Evolutionary conservation across 345 rosid genomes (phyloP).

Genomic region (Nephelium lappaceum): DNA sequence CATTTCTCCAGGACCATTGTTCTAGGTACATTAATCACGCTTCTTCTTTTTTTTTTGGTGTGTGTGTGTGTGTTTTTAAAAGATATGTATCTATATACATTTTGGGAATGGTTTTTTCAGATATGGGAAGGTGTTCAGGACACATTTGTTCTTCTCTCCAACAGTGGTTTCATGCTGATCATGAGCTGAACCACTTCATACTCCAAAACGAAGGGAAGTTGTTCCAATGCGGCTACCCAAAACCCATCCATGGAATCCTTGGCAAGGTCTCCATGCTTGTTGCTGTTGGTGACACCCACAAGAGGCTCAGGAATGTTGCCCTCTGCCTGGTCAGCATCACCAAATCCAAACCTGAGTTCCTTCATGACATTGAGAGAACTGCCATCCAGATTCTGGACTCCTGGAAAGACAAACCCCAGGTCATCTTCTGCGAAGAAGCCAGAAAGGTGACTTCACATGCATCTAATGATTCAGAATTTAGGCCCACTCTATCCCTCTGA

Average conservation of each 20-base stretch:
- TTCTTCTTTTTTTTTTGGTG: neutral
- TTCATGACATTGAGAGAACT: conserved; percentile 40
- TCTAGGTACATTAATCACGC: conserved; percentile 36
- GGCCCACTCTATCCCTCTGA: neutral
- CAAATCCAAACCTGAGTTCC: conserved; percentile 54
- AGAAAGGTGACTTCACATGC: conserved; percentile 35
- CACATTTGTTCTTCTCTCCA: conserved; percentile 66
- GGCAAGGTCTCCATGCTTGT: conserved; percentile 67
- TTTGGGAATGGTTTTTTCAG: conserved; percentile 18
- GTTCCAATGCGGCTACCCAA: conserved; percentile 63
- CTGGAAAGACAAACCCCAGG: conserved; percentile 44
- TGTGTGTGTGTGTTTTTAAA: no score
- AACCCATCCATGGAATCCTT: conserved; percentile 57
- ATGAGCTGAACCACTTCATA: conserved; percentile 66
- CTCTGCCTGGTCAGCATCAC: conserved; percentile 41
- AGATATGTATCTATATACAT: neutral
- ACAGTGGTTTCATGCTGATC: conserved; percentile 69
- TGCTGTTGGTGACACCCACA: conserved; percentile 56
- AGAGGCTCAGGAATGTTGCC: conserved; percentile 46
- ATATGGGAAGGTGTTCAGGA: conserved; percentile 59
- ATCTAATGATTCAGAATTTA: neutral
- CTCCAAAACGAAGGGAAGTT: conserved; percentile 68
- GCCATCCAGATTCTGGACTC: conserved; percentile 38
- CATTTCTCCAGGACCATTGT: conserved; percentile 47
- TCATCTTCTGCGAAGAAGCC: conserved; percentile 50